These are phyloP conservation scores for Nymphaea colorata DNA, from an alignment of 164 flowering plant species.

Conservation along the genomic window DNA sequence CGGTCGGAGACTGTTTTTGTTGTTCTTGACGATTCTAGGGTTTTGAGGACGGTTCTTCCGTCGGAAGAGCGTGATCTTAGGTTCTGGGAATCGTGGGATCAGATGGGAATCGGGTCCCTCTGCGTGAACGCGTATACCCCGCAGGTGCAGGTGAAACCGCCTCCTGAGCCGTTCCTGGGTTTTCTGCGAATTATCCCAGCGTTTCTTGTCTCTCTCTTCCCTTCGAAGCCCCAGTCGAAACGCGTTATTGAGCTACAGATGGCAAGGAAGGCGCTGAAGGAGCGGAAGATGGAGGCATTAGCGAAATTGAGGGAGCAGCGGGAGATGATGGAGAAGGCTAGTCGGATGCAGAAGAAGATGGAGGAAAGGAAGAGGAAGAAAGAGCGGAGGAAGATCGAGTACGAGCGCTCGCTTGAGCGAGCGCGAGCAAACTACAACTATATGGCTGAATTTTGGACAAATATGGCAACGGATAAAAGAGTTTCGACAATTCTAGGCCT, in stretches of 20 bases:
- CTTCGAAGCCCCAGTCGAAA: slow-evolving; percentile 55
- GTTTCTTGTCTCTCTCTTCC: slow-evolving; percentile 19
- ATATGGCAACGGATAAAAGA: slow-evolving; percentile 40
- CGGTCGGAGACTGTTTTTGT: slow-evolving; percentile 50
- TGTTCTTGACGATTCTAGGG: slow-evolving; percentile 72
- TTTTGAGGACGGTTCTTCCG: slow-evolving; percentile 65
- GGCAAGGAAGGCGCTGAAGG: slow-evolving; percentile 41
- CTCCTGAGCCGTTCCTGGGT: slow-evolving; percentile 58
- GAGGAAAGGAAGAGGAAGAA: slow-evolving; percentile 42
- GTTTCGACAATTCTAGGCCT: slow-evolving; percentile 50
- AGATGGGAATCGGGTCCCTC: slow-evolving; percentile 29
- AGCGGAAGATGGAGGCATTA: slow-evolving; percentile 29
- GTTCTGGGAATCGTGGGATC: slow-evolving; percentile 78
- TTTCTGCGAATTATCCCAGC: slow-evolving; percentile 33
- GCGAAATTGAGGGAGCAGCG: slow-evolving; percentile 33
- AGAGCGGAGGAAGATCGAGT: slow-evolving; percentile 32
- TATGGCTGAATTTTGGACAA: slow-evolving; percentile 43
- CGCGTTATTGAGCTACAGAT: slow-evolving; percentile 52
- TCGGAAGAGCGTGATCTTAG: slow-evolving; percentile 38
- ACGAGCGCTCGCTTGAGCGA: slow-evolving; percentile 30
- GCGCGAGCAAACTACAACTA: slow-evolving; percentile 22
- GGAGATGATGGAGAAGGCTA: slow-evolving; percentile 50
- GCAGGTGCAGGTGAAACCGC: slow-evolving; percentile 55
- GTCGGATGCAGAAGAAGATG: slow-evolving; percentile 36
- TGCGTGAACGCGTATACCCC: slow-evolving; percentile 85